Percentiles rank a stretch among this genome's conserved stretches.
phyloP scores from a whole-genome alignment of 2,329 filamentous ascomycete species.

The Lojkania enalia region DNA sequence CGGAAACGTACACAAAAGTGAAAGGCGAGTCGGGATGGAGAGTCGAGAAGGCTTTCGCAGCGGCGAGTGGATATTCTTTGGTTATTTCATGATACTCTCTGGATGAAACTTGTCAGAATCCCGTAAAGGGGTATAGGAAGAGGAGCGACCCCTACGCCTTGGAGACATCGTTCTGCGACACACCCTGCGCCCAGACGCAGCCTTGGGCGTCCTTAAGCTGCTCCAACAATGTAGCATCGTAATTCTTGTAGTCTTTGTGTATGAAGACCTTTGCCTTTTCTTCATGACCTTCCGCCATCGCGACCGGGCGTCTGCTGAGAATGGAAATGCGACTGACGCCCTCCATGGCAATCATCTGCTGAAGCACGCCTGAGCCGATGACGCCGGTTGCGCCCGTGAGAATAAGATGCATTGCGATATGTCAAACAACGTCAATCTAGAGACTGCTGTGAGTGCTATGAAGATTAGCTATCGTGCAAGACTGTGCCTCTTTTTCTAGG shows the following conservation, averaged over 20 bases:
- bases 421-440: too few relatives aligned
- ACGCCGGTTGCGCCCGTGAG: constrained; percentile 51
- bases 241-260: constrained; percentile 67
- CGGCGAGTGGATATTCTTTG: constrained; percentile 65
- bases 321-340: constrained; percentile 68
- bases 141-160: constrained; percentile 59
- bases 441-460: neutral
- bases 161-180: constrained; percentile 61
- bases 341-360: constrained; percentile 42
- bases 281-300: constrained; percentile 63
- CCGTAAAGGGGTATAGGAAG: neutral
- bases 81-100: constrained; percentile 70
- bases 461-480: too few relatives aligned
- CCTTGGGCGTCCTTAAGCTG: constrained; percentile 67
- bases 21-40: constrained; percentile 58
- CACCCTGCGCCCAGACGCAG: constrained; percentile 75
- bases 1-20: constrained; percentile 73
- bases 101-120: neutral
- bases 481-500: too few relatives aligned
- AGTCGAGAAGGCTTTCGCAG: constrained; percentile 62
- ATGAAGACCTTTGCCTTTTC: constrained; percentile 65
- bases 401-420: constrained; percentile 45
- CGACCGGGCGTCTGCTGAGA: constrained; percentile 66
- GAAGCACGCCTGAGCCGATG: constrained; percentile 45
- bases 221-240: constrained; percentile 60